Evolutionary conservation across 2,329 filamentous ascomycete genomes (phyloP).

Genomic region (Talaromyces sp.): DNA sequence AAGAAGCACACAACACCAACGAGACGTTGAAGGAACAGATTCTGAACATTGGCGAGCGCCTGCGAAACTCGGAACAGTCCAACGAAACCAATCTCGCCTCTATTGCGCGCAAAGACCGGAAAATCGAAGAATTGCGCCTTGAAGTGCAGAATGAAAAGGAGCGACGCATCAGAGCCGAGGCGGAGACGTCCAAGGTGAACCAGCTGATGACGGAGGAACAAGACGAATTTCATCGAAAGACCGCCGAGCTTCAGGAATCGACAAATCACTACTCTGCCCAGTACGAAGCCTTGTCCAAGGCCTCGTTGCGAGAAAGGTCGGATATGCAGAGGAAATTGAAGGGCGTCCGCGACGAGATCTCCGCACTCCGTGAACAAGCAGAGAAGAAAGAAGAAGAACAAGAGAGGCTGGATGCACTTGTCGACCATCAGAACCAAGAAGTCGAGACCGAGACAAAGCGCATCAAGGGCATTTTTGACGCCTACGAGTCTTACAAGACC

Average conservation of each 20-base stretch:
- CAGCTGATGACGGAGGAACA: slow-evolving; percentile 36
- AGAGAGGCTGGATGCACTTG: slow-evolving; percentile 40
- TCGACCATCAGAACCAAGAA: slow-evolving; percentile 43
- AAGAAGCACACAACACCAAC: slow-evolving; percentile 45
- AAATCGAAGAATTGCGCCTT: slow-evolving; percentile 41
- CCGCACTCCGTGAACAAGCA: slow-evolving; percentile 29
- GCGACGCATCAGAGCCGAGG: slow-evolving; percentile 38
- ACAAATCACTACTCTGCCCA: slow-evolving; percentile 36
- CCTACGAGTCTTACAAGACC: slow-evolving; percentile 40
- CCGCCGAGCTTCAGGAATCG: slow-evolving; percentile 35
- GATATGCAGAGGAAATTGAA: slow-evolving; percentile 38
- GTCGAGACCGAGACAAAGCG: slow-evolving; percentile 36
- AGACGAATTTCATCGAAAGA: slow-evolving; percentile 36
- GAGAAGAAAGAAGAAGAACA: slow-evolving; percentile 33
- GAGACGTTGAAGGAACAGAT: slow-evolving; percentile 43
- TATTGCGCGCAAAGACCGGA: slow-evolving; percentile 44
- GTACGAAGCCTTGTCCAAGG: slow-evolving; percentile 40
- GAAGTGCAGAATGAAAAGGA: slow-evolving; percentile 40
- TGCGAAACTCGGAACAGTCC: slow-evolving; percentile 42
- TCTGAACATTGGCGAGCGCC: slow-evolving; percentile 41
- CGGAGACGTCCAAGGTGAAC: slow-evolving; percentile 31
- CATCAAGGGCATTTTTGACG: slow-evolving; percentile 34
- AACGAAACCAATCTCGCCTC: slow-evolving; percentile 45
- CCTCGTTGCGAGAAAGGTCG: slow-evolving; percentile 36
- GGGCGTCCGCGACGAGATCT: slow-evolving; percentile 31